Base-by-base conservation (phyloP, 2,329 filamentous ascomycete species). In the Aspergillus costaricaensis region DNA sequence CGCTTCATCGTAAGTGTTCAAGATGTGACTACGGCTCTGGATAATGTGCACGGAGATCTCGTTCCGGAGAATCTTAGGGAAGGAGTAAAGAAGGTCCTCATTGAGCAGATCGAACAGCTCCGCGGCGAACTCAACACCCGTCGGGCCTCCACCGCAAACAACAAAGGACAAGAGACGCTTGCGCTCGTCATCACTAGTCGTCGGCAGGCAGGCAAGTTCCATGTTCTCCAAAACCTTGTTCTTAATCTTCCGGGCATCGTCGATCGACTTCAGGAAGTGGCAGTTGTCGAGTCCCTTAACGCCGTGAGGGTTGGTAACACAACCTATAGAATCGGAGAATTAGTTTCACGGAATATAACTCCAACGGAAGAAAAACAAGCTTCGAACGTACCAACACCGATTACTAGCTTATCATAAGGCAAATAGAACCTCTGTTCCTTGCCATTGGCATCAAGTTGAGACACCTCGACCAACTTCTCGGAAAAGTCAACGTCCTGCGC, bases 1-100 rank as follows among this genome's bases (percentile, higher is more conserved):
- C 0, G 92, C 89, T 78, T 99, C 95, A 66, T 99, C 95, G 73
- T 99, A 99, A 0, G 95, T 99, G 80, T 99, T 99, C 30, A 99
- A 83, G 65, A 99, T 99, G 69, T 99, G 95, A 43, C 90, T 88
- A 61, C 95, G 87, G 70, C 92, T 96, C 74, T 99, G 95, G 63
- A 99, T 97, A 50, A 99, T 84, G 72, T 99, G 96, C 1, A 99
- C 94, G 0, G 95, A 98, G 52, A 99, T 96, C 75, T 99, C 92
- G 73, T 98, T 98, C 63, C 95, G 88, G n/a, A 99, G 79, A 30
- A 99, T 86, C 64, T 88, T 88, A 2, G 95, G 95, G 76, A 96
- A 99, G 68, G 90, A 87, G 55, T 84, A 82, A 47, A 88, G 88
- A 47, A 99, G 78, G 73, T 99, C 95, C 75, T 99, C 96, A 72